Evolutionary conservation across 2,329 filamentous ascomycete genomes (phyloP), one percentile per base, ranked within the genome.

Genomic region (Paecilomyces formosus): DNA sequence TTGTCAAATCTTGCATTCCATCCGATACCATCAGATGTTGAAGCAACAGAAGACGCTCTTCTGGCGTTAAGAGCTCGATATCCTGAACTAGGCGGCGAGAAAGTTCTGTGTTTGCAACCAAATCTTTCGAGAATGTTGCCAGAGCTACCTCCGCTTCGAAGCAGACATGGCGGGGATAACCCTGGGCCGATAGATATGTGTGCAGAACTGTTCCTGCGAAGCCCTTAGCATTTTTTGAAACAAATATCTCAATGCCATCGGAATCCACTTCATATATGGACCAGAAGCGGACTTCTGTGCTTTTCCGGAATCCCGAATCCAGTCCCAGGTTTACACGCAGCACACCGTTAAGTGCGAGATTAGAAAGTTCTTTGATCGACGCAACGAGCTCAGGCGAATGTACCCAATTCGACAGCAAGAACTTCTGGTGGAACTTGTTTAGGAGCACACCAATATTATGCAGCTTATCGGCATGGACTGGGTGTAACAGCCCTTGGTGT

Each of bases 211-310:
- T 76, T 15, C 76, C 72, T 21, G 70, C 66, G 7, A 79, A 61
- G 54, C 77, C 78, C n/a, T 71, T 69, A 1, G 72, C 73, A 45
- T 77, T 77, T 54, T 76, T 74, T 3, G 78, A 80, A 13, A 77
- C 67, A 54, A 73, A 80, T 15, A 76, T 71, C 49, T 76, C 72
- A 4, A 72, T 61, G 3, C 67, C 69, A 15, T 74, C 70, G 1
- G 61, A 56, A 31, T 74, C 71, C 50, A 70, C 62, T 51, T 74
- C 67, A 53, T 74, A 76, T 8, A 78, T 73, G 21, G 70, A 71
- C 75, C 75, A 77, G 58, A 78, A 76, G 9, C 74, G 74, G 51
- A 67, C 63, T 24, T 74, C 69, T 2, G 65, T 61, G 11, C 65
- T 70, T 26, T 71, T 72, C 54, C 71, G 70, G 33, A 78, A 72